A percentile compares a stretch with the other conserved stretches of the same genome.
Evolutionary conservation across 129 eudicot species (phyloP).

Genomic region (Arctium minus): DNA sequence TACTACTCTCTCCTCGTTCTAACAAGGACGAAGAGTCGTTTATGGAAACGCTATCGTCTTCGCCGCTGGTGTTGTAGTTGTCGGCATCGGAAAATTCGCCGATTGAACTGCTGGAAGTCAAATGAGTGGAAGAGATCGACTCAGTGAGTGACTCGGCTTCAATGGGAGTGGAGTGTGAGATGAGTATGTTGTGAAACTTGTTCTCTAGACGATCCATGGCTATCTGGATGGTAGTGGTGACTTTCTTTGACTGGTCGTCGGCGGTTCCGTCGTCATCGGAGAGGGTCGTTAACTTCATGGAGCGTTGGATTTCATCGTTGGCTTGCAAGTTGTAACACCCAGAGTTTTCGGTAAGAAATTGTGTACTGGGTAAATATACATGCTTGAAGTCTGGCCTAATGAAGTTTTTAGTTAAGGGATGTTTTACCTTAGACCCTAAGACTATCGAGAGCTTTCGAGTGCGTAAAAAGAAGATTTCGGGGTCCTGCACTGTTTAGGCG

Average conservation of each 20-base stretch:
- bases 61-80: neutral
- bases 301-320: constrained; percentile 39
- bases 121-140: constrained; percentile 4
- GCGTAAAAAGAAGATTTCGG: too few relatives aligned
- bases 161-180: constrained; percentile 35
- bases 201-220: constrained; percentile 80
- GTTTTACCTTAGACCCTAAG: too few relatives aligned
- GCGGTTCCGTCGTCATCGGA: constrained; percentile 5
- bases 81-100: constrained; percentile 16
- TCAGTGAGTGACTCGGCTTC: constrained; percentile 45
- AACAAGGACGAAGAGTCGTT: constrained; percentile 1
- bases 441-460: too few relatives aligned
- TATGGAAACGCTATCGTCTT: constrained; percentile 11
- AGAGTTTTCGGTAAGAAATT: too few relatives aligned
- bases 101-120: constrained; percentile 23
- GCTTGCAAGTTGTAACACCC: constrained; percentile 36
- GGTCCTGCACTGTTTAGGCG: too few relatives aligned
- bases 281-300: constrained; percentile 22
- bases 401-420: too few relatives aligned
- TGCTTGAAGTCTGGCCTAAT: too few relatives aligned
- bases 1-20: constrained; percentile 34
- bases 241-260: constrained; percentile 22
- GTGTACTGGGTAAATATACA: too few relatives aligned
- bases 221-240: constrained; percentile 43
- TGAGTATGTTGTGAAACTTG: constrained; percentile 70